A percentile compares a stretch with the other conserved stretches of the same genome.
Conservation (phyloP, 768 basidiomycete genomes). For the Lactarius pseudohatsudake region DNA sequence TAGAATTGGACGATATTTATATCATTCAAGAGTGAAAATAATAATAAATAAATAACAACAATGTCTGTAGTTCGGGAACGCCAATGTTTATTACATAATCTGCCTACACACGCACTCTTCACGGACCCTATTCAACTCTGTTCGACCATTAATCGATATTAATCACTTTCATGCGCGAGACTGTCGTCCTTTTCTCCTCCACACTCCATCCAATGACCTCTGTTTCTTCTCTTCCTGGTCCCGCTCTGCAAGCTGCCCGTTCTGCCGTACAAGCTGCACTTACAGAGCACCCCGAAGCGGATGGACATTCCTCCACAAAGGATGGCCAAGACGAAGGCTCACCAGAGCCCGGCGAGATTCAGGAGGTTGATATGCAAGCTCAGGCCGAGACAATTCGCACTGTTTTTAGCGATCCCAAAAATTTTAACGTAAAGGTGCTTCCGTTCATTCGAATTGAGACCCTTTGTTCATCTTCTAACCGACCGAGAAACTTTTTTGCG, state of each 20-base stretch:
- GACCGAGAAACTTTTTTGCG: not conserved
- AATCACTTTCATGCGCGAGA: not conserved
- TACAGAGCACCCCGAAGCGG: slow-evolving; percentile 48
- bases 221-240: slow-evolving; percentile 55
- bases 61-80: not conserved
- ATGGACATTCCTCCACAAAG: slow-evolving; percentile 28
- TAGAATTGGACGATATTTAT: not conserved
- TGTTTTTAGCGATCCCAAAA: slow-evolving; percentile 88
- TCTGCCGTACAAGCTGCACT: slow-evolving; percentile 76
- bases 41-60: not conserved
- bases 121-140: not conserved
- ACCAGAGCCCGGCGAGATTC: slow-evolving; percentile 79
- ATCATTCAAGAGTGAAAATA: not conserved
- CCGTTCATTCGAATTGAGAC: not conserved
- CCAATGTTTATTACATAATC: not conserved
- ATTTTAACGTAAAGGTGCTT: slow-evolving; percentile 93
- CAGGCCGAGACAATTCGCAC: slow-evolving; percentile 85
- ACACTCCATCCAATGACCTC: slow-evolving; percentile 33
- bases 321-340: slow-evolving; percentile 38
- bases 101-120: not conserved
- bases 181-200: not conserved
- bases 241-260: slow-evolving; percentile 76
- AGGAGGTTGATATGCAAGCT: slow-evolving; percentile 81
- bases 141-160: slow-evolving; percentile 1
- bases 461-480: not conserved